Conservation (phyloP, 257 asterid genomes). For the Ballota nigra region DNA sequence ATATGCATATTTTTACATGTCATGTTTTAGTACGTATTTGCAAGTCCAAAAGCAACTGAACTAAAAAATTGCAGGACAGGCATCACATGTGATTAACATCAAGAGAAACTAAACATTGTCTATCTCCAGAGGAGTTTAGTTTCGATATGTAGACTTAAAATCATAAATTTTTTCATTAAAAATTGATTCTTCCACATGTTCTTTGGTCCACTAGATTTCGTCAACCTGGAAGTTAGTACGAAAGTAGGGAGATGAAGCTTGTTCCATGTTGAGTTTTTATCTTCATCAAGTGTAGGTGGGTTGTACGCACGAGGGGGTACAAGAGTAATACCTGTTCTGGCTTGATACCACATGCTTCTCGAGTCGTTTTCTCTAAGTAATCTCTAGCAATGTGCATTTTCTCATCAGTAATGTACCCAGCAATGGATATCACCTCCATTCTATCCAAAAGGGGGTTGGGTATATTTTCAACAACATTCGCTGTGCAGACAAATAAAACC, state of each 20-base stretch:
- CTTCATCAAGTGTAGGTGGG: not conserved
- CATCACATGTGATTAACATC: not conserved
- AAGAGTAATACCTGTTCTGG: conserved; percentile 70
- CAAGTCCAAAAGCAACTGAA: not conserved
- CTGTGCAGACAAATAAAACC: conserved; percentile 97
- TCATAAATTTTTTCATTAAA: not conserved
- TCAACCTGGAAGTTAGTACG: not conserved
- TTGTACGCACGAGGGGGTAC: not conserved
- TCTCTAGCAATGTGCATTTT: conserved; percentile 97
- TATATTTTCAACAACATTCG: conserved; percentile 85
- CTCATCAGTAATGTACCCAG: conserved; percentile 97
- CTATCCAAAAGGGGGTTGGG: conserved; percentile 96
- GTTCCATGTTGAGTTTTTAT: not conserved
- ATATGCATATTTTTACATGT: not conserved
- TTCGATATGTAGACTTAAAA: not conserved
- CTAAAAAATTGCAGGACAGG: not conserved
- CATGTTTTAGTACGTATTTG: not conserved
- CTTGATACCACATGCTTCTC: conserved; percentile 93
- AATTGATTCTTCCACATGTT: not conserved
- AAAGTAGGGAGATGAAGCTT: not conserved
- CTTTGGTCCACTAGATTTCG: not conserved
- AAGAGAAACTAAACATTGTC: not conserved
- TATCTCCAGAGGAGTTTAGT: not conserved
- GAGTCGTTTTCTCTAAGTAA: conserved; percentile 88
- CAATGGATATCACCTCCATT: conserved; percentile 96